A percentile compares a stretch with the other conserved stretches of the same genome.
phyloP scores from a whole-genome alignment of 2,329 filamentous ascomycete genomes.

The Aspergillus sojae region DNA sequence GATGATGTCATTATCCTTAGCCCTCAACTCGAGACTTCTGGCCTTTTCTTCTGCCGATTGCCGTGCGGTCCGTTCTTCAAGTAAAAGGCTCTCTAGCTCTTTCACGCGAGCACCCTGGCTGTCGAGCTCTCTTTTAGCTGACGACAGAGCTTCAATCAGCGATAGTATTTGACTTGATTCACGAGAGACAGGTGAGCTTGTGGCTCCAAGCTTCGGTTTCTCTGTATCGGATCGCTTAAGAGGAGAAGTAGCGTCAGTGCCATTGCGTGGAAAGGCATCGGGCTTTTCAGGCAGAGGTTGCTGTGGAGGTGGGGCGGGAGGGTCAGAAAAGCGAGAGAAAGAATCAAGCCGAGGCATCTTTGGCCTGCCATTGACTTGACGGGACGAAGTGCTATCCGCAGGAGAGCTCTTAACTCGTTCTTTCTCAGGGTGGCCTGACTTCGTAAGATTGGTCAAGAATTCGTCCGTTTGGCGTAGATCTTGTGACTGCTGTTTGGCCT shows the following conservation, averaged over 20 bases:
- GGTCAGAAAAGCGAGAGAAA: slow-evolving; percentile 86
- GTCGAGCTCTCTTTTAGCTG: slow-evolving; percentile 84
- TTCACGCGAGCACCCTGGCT: slow-evolving; percentile 77
- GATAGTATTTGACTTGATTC: slow-evolving; percentile 77
- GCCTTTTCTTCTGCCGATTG: slow-evolving; percentile 83
- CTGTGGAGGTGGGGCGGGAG: slow-evolving; percentile 88
- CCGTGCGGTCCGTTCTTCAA: slow-evolving; percentile 77
- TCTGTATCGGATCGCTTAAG: slow-evolving; percentile 78
- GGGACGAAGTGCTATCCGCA: slow-evolving; percentile 46
- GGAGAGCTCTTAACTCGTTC: slow-evolving; percentile 53
- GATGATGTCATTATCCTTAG: slow-evolving; percentile 31
- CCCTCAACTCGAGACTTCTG: slow-evolving; percentile 67
- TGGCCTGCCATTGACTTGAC: slow-evolving; percentile 49
- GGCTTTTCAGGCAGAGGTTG: slow-evolving; percentile 94
- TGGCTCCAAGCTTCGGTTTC: slow-evolving; percentile 60
- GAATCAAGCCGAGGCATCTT: slow-evolving; percentile 66
- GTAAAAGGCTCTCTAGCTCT: slow-evolving; percentile 77
- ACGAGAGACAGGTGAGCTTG: slow-evolving; percentile 49
- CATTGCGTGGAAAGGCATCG: slow-evolving; percentile 59
- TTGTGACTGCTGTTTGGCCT: slow-evolving; percentile 81
- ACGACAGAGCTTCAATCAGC: slow-evolving; percentile 80
- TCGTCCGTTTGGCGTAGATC: slow-evolving; percentile 81
- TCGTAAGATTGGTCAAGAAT: slow-evolving; percentile 76
- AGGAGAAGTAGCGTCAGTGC: slow-evolving; percentile 52
- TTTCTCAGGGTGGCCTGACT: slow-evolving; percentile 64